Evolutionary conservation across 805 yeast genomes (phyloP).

Genomic region (Candida boidinii): DNA sequence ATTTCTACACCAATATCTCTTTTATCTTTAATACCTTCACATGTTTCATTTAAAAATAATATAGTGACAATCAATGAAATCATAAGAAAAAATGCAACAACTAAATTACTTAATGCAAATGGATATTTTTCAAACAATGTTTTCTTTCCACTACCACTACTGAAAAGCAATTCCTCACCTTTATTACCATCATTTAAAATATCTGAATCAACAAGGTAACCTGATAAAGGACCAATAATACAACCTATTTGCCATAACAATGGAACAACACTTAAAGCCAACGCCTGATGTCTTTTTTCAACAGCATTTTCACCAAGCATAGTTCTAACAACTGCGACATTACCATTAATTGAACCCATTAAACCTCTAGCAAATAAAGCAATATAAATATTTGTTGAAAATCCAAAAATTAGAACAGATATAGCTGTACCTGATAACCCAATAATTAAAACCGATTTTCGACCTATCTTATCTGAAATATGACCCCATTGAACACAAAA

Average conservation of each 20-base stretch:
- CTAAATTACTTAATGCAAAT: conserved; percentile 45
- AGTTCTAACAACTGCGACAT: conserved; percentile 57
- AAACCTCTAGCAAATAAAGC: conserved; percentile 45
- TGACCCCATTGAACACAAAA: conserved; percentile 56
- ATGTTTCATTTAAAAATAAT: conserved; percentile 33
- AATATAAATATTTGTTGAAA: conserved; percentile 39
- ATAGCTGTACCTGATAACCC: conserved; percentile 48
- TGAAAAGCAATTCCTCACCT: no score
- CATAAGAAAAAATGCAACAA: conserved; percentile 29
- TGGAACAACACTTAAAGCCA: conserved; percentile 56
- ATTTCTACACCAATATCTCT: conserved; percentile 36
- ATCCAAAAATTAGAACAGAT: conserved; percentile 43
- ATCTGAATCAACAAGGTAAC: conserved; percentile 26
- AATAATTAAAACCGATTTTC: conserved; percentile 42
- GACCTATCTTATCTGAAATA: conserved; percentile 44
- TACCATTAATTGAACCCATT: conserved; percentile 55
- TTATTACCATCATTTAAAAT: no score
- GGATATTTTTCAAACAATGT: conserved; percentile 28
- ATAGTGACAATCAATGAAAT: conserved; percentile 29
- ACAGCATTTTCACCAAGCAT: conserved; percentile 52
- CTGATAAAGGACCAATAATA: conserved; percentile 51
- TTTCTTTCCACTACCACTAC: not conserved
- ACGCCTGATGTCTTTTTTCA: conserved; percentile 50
- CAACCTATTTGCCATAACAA: conserved; percentile 53
- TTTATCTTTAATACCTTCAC: conserved; percentile 18